Base-by-base conservation (phyloP, 2,329 filamentous ascomycete species). In the Monosporascus cannonballus region DNA sequence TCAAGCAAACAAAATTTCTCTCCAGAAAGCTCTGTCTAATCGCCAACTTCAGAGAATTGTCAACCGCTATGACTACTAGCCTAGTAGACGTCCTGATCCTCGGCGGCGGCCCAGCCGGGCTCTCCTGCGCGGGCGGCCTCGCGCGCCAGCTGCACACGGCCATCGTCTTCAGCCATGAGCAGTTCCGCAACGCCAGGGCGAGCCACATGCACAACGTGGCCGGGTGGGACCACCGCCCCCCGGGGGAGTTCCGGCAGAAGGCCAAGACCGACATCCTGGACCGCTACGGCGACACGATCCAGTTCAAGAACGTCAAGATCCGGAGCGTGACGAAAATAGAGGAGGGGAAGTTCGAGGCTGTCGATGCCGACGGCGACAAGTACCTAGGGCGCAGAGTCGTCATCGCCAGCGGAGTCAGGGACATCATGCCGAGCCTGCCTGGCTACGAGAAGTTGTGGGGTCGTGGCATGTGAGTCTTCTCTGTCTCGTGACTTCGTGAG, bases 381-480 rank as follows among this genome's bases (percentile, higher is more conserved):
- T 84, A 75, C 59, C 57, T 64, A 9, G 80, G 80, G 0, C 70
- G 70, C 47, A 84, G 80, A 54, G 50, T 86, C 1, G 74, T 81
- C 0, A 64, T 86, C 0, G 81, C 79, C 0, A 80, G 69, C 0
- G 83, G 83, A 0, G 70, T 79, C 0, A 64, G 61, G 24, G 83
- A 86, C 56, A 57, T 79, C 0, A 61, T 77, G 34, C 77, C 76
- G 0, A 52, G 76, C 15, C 76, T 84, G 2, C 61, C 71, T 2
- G 82, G 83, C 0, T 85, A 80, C 55, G 69, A 57, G 0, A 76
- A 83, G 41, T 77, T 76, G 51, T 86, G 80, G 80, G 76, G 70
- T 8, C 68, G 63, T 45, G 71, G 73, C 30, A 77, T 80, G 74
- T 79, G 56, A 69, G 72, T 67, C 17, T 44, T 45, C 17, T 25